These are phyloP conservation scores for Bacterosira constricta DNA, from an alignment of 108 stramenopile genomes.

Conservation along the genomic window DNA sequence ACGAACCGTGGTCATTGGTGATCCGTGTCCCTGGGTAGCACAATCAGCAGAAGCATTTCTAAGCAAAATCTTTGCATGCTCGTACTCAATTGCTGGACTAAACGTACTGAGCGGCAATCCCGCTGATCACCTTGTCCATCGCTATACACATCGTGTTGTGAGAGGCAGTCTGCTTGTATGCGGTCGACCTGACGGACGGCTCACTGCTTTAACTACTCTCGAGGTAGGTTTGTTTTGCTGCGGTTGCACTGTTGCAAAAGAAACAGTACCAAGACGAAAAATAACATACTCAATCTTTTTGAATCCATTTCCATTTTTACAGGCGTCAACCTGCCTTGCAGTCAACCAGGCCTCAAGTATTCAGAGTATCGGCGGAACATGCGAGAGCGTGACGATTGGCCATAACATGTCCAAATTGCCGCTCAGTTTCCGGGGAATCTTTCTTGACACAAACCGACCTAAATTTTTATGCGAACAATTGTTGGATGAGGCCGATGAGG, in stretches of 20 bases:
- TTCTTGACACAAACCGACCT: conserved; percentile 57
- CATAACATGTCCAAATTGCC: conserved; percentile 74
- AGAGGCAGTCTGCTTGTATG: conserved; percentile 75
- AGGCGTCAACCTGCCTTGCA: conserved; percentile 64
- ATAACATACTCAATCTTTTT: not conserved
- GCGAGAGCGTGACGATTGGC: conserved; percentile 83
- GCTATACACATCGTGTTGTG: conserved; percentile 76
- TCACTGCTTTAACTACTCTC: conserved; percentile 73
- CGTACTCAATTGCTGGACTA: conserved; percentile 74
- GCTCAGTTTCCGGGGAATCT: conserved; percentile 49
- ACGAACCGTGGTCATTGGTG: conserved; percentile 82
- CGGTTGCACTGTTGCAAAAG: no score
- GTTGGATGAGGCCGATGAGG: conserved; percentile 34
- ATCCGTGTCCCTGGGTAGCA: conserved; percentile 74
- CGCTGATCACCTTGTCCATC: conserved; percentile 82
- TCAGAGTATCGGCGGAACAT: conserved; percentile 66
- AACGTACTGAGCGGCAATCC: conserved; percentile 77
- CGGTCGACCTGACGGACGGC: conserved; percentile 86
- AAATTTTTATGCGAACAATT: conserved; percentile 67
- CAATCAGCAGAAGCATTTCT: conserved; percentile 80
- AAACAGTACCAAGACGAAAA: no score
- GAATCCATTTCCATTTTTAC: not conserved
- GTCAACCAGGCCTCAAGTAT: conserved; percentile 83
- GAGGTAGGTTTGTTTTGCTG: no score
- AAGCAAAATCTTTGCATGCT: conserved; percentile 77